Base-by-base conservation (phyloP, 371 early-diverging fungal genomes). In the Mycotypha africana region DNA sequence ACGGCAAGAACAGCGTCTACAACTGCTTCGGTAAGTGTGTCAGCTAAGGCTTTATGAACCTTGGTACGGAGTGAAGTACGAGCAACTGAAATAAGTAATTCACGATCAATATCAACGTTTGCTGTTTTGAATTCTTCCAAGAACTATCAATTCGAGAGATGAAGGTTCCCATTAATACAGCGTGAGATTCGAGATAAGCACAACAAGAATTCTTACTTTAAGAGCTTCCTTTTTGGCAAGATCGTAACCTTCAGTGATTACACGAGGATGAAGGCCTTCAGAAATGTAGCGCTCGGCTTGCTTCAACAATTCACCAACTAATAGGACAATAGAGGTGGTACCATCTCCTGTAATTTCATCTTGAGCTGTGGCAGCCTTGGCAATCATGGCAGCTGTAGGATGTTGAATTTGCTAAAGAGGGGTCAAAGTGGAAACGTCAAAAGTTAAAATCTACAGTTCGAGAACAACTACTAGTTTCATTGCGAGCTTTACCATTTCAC, bases 291-390 rank as follows among this genome's bases (percentile, higher is more conserved):
- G 84, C 40, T 97, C 92, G 4, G 98, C 90, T 67, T 96, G 93
- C 71, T 92, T 95, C 65, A 99, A 79, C 26, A 99, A 83, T 73
- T 98, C 97, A 45, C 95, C 97, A 30, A 96, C 93, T 17, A 98
- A 67, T 46, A 99, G 73, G 23, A 99, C 95, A 60, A 97, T 91
- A 1, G 97, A 89, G 12, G 99, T 97, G 8, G 98, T 98, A 39
- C 99, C 99, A 60, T 99, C 99, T 45, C 99, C 99, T 30, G 95
- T 94, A 41, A 97, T 87, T 55, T 96, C 95, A 69, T 98, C 98
- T 74, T 99, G 97, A 24, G 99, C 98, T 28, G 93, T 92, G 9
- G 99, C 99, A 25, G 98, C 94, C 45, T 97, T 89, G 22, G 99
- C 99, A 60, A 99, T 97, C 91, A 99, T 95, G 46, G 94, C 90